Evolutionary conservation across 805 yeast genomes (phyloP).

Genomic region (Yarrowia keelungensis): DNA sequence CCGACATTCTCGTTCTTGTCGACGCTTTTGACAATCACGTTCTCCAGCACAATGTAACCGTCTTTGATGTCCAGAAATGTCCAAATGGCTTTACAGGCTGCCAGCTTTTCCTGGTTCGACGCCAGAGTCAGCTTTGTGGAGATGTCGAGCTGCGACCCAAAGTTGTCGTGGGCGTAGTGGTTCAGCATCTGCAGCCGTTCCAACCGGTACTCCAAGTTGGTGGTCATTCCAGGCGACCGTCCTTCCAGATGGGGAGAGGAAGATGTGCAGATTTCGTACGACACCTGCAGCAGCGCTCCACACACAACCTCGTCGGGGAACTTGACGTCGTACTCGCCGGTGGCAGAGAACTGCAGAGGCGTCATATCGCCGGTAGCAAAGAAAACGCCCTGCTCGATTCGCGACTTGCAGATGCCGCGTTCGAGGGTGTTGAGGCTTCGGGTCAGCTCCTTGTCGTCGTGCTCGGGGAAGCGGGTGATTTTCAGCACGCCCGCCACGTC

Average conservation of each 20-base stretch:
- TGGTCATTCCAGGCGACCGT: constrained; percentile 57
- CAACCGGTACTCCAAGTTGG: constrained; percentile 60
- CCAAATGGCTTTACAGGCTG: constrained; percentile 28
- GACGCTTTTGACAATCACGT: constrained; percentile 3
- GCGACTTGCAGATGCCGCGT: constrained; percentile 63
- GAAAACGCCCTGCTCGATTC: constrained; percentile 84
- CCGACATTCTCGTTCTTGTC: neutral
- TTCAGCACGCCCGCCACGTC: constrained; percentile 66
- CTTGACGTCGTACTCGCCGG: constrained; percentile 54
- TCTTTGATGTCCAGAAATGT: constrained; percentile 16
- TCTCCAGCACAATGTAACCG: constrained; percentile 17
- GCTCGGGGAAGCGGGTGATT: constrained; percentile 57
- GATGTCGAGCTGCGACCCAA: constrained; percentile 41
- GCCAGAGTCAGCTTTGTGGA: constrained; percentile 32
- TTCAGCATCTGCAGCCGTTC: constrained; percentile 51
- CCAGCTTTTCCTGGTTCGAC: constrained; percentile 40
- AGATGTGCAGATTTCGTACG: constrained; percentile 64
- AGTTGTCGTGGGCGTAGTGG: constrained; percentile 54
- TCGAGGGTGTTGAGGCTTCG: constrained; percentile 41
- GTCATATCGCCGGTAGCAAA: constrained; percentile 54
- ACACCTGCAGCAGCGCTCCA: constrained; percentile 58
- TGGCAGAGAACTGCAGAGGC: constrained; percentile 58
- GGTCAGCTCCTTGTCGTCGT: constrained; percentile 40
- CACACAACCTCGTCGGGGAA: constrained; percentile 57
- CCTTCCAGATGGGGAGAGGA: constrained; percentile 64